Base-by-base conservation (phyloP, 2,329 filamentous ascomycete species). In the Orbilia javanica region DNA sequence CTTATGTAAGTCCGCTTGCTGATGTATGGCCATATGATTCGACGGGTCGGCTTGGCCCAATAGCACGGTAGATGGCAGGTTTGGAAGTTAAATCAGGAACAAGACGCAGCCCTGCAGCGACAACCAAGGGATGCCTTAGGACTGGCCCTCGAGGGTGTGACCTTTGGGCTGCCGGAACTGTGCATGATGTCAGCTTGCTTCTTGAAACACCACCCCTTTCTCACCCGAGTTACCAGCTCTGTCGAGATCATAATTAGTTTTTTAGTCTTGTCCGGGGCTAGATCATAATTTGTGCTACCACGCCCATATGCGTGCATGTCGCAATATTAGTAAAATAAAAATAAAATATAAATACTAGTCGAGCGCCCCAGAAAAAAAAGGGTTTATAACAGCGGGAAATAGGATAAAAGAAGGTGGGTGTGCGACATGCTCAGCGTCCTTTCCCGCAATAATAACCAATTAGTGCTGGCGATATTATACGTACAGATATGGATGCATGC, bases 141-240 rank as follows among this genome's bases (percentile, higher is more conserved):
- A 31, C 34, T 42, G 22, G 55, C 42, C n/a, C 55, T 29, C 34
- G 7, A 31, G 29, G n/a, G n/a, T n/a, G n/a, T n/a, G n/a, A n/a
- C 11, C 11, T 39, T 13, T n/a, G 50, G 57, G 25, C 22, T 34
- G 25, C 22, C 36, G n/a, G 29, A 63, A 29, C 22, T 27, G 25
- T 55, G 29, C 39, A 77, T 77, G 73, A 77, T 77, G 73, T 77
- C 73, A 77, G 73, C 66, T 65, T 70, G 71, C 50, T 44, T 76
- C 29, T 11, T 75, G 72, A 70, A 76, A 70, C 65, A 63, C 20
- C 46, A 22, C 46, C 73, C 67, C 67, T 68, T 68, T 72, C 34
- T 10, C 11, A 3, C 4, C 13, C 11, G 34, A 39, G 13, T 31
- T 4, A 31, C 29, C 69, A 39, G 69, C 42, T 20, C 63, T 22